Base-by-base conservation (phyloP, 164 flowering plant genomes). In the Chimonanthus salicifolius region DNA sequence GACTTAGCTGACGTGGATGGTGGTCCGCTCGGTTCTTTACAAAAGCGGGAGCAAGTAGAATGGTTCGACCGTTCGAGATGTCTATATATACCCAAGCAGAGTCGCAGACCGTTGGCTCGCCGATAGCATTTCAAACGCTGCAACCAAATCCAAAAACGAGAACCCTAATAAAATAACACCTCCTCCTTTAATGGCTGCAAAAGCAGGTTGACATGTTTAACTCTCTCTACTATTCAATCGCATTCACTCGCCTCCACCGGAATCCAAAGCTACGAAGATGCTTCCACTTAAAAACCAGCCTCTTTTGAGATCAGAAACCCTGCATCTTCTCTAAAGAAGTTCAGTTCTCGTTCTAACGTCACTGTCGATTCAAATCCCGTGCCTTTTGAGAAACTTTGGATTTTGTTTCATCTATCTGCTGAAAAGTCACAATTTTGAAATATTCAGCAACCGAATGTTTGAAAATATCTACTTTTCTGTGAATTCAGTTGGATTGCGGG, bases 191-290 rank as follows among this genome's bases (percentile, higher is more conserved):
- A 68, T 68, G 71, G 21, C 58, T 47, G 50, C 71, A 21, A 68
- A 60, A 51, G 66, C 71, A 21, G 70, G 70, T 58, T 46, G 46
- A 47, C 13, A 47, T 46, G 16, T 5, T 54, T 8, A 71, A 62
- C 16, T 58, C 33, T 47, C 60, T 58, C 60, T 6, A 2, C n/a
- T 5, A 20, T 64, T 64, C 49, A 69, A 8, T 33, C 2, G 11
- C 5, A 49, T 9, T 69, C 62, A 8, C 51, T 49, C 70, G 58
- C n/a, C 70, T 3, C 33, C 6, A 47, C 58, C 11, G n/a, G 58
- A 13, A 68, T 68, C 46, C 62, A 21, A 69, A 62, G 71, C 71
- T 21, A 62, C 60, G 45, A 10, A 49, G 71, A 69, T 69, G 46
- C 71, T 11, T 1, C 47, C 60, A 47, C 62, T 51, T 68, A 54